Conservation (phyloP, 2,329 filamentous ascomycete species). For the Aspergillus bombycis region DNA sequence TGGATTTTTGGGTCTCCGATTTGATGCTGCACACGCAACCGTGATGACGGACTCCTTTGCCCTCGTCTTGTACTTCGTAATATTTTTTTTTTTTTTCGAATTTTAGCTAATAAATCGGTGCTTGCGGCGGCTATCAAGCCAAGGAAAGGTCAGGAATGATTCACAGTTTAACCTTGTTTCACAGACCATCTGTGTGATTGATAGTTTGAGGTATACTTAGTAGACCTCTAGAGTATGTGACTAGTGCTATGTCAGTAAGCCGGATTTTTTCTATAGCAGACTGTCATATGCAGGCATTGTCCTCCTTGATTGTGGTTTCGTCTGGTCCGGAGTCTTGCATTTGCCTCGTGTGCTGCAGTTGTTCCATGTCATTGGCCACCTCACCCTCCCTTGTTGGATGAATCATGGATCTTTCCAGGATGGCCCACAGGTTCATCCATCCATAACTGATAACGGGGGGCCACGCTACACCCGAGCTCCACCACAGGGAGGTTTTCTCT, state of each 20-base stretch:
- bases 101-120: slow-evolving; percentile 1
- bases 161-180: slow-evolving; percentile 1
- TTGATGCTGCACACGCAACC: slow-evolving; percentile 2
- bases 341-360: slow-evolving; percentile 1
- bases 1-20: neutral
- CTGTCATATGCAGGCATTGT: slow-evolving; percentile 6
- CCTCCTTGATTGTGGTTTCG: neutral
- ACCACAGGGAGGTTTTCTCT: neutral
- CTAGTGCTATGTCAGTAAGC: neutral
- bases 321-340: neutral
- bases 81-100: neutral
- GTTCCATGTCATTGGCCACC: neutral
- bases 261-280: neutral
- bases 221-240: neutral
- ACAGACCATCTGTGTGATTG: neutral
- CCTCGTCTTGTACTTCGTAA: neutral
- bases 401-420: slow-evolving; percentile 6
- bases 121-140: slow-evolving; percentile 7
- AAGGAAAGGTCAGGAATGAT: neutral
- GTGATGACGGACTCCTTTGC: neutral
- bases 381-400: slow-evolving; percentile 5
- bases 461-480: neutral
- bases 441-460: slow-evolving; percentile 4
- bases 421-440: slow-evolving; percentile 12
- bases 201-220: neutral